Base-by-base conservation (phyloP, 345 rosid species). In the Linum usitatissimum region DNA sequence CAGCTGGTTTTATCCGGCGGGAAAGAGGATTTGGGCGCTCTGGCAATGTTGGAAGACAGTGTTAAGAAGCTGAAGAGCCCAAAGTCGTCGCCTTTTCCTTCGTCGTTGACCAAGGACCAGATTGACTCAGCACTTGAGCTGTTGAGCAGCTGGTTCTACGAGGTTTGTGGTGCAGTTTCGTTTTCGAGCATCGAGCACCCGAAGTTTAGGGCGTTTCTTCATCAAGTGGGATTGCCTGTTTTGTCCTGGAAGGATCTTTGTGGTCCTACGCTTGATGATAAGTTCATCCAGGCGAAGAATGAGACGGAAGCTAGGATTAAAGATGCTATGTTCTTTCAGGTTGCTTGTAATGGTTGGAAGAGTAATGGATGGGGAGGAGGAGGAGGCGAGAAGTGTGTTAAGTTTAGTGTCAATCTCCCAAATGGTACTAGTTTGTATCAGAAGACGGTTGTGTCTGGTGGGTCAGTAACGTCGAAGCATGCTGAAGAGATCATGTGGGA, bases 61-160 rank as follows among this genome's bases (percentile, higher is more conserved):
- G 78, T 82, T 6, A 82, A 79, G 79, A 79, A 66, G 82, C 80
- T 79, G 20, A 82, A 82, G 76, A 79, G 83, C 60, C 80, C 81
- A 6, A 79, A 82, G 66, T 51, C 80, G 9, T 73, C 77, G 30
- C 80, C 78, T 15, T 81, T 78, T 69, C 77, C 83, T 45, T 73
- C 77, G 30, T 73, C 77, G 30, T 70, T 82, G 49, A 79, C 69
- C 72, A 75, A 77, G 69, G 75, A 74, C 59, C 86, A 77, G 70
- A 61, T 75, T 63, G 77, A 77, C 63, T 77, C 74, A 21, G 86
- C 83, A 10, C 64, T 82, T 18, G 80, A 79, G 9, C 71, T 77
- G 51, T 69, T 82, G 60, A 72, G 78, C 58, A 83, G 77, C 61
- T 82, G 86, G 86, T 73, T 77, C 39, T 82, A 82, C 13, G 86